Conservation (phyloP, 2,329 filamentous ascomycete species). For the Botrytis tulipae region DNA sequence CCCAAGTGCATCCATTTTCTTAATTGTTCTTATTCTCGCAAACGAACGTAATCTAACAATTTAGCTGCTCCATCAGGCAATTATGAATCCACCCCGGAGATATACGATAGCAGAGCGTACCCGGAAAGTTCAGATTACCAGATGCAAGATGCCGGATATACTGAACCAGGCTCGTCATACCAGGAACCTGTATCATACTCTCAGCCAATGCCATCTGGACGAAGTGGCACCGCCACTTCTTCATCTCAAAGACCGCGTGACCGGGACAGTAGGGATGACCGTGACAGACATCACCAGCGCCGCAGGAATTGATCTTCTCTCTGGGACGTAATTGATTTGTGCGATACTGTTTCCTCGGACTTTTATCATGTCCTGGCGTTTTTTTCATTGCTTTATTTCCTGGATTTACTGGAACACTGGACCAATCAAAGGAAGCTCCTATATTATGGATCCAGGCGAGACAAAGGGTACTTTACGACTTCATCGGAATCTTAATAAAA, state of each 20-base stretch:
- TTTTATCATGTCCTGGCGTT: conserved; percentile 35
- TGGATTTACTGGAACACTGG: conserved; percentile 29
- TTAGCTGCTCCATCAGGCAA: conserved; percentile 34
- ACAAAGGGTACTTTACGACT: conserved; percentile 28
- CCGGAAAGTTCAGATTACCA: conserved; percentile 25
- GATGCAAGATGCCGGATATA: conserved; percentile 22
- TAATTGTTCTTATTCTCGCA: conserved; percentile 21
- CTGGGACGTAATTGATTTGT: conserved; percentile 28
- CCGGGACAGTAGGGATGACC: conserved; percentile 34
- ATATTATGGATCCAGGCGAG: conserved; percentile 32
- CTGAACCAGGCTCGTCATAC: conserved; percentile 27
- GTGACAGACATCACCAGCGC: conserved; percentile 31
- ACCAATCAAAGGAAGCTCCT: conserved; percentile 26
- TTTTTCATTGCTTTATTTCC: conserved; percentile 30
- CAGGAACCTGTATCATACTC: conserved; percentile 29
- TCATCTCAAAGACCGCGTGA: conserved; percentile 29
- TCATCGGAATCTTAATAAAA: conserved; percentile 26
- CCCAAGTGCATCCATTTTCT: conserved; percentile 29
- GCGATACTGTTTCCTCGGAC: conserved; percentile 23
- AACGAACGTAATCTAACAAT: conserved; percentile 38
- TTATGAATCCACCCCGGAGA: conserved; percentile 26
- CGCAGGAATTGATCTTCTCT: conserved; percentile 28
- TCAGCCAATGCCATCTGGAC: conserved; percentile 30
- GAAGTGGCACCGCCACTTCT: conserved; percentile 31
- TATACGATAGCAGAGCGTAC: conserved; percentile 31